A percentile compares a stretch with the other conserved stretches of the same genome.
Evolutionary conservation across 257 asterid species (phyloP).

Genomic region (Solanum sitiens): DNA sequence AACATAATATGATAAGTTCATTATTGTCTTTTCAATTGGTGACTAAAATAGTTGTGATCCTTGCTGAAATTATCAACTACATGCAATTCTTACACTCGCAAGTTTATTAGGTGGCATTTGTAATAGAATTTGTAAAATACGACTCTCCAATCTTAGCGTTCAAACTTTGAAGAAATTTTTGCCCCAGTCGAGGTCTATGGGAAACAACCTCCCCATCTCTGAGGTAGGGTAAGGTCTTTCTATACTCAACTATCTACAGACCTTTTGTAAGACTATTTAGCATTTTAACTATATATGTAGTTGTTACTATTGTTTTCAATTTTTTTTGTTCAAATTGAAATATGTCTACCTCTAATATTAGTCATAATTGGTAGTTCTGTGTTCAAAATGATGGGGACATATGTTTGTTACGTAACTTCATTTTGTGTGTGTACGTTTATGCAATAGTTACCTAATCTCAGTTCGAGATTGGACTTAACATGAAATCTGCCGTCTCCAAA

Average conservation of each 20-base stretch:
- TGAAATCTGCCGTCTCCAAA: neutral
- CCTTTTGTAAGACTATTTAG: neutral
- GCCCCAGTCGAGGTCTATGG: neutral
- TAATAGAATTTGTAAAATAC: neutral
- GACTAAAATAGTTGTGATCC: neutral
- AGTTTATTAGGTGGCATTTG: too few species aligned
- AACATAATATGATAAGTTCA: too few species aligned
- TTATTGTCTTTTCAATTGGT: neutral
- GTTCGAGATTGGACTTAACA: neutral
- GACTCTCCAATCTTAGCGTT: neutral
- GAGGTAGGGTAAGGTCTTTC: neutral
- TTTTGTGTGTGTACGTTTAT: neutral
- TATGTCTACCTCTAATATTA: too few species aligned
- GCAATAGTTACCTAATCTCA: neutral
- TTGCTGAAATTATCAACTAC: neutral
- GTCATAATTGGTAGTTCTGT: neutral
- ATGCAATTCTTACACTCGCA: neutral
- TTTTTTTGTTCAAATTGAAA: too few species aligned
- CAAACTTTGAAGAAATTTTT: too few species aligned
- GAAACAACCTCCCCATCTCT: neutral
- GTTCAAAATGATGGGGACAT: neutral
- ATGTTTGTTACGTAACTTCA: neutral
- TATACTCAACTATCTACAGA: neutral
- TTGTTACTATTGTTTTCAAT: neutral
- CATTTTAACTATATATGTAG: too few species aligned